Base-by-base conservation (phyloP, 75 land plant genomes). In the Selaginella tamariscina region DNA sequence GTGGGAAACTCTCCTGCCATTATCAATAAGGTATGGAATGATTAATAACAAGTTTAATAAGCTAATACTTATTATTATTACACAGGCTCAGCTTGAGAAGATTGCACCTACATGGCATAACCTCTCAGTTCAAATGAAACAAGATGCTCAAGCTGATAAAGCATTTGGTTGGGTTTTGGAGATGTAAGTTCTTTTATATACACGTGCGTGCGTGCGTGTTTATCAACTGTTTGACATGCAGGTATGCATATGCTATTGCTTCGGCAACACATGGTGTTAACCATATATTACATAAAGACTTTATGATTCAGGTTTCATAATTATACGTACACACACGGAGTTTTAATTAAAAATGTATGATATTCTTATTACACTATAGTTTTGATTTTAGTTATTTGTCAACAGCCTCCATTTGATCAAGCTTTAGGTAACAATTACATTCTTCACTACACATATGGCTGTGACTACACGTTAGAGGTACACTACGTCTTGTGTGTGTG, bases 161-260 rank as follows among this genome's bases (percentile, higher is more conserved):
- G 62, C 62, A 59, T 59, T 59, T 59, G 62, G 62, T 5, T 59
- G 62, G 62, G 62, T 59, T 23, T 27, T 59, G 23, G 62, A 59
- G 62, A 59, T 59, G 62, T 59, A 59, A 59, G 62, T 59, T 76
- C 23, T 74, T 27, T 54, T 55, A 1, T 39, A 5, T 15, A 5
- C 5, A 5, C 11, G 49, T 39, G 49, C 15, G n/a, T n/a, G n/a
- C n/a, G n/a, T n/a, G n/a, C n/a, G n/a, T 39, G 49, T 39, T 39
- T 5, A 39, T 39, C 49, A 5, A 29, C 27, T 65, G 31, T 54
- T 24, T 65, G 15, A 44, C 32, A 39, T 56, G 21, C 23, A 59
- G 62, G 62, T 59, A 59, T 23, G 62, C 27, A 9, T 59, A 59
- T 59, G 62, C 62, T 59, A 26, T 59, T 59, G 62, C 62, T 59